Evolutionary conservation across 768 basidiomycete genomes (phyloP).

Genomic region (Dentipellis sp.): DNA sequence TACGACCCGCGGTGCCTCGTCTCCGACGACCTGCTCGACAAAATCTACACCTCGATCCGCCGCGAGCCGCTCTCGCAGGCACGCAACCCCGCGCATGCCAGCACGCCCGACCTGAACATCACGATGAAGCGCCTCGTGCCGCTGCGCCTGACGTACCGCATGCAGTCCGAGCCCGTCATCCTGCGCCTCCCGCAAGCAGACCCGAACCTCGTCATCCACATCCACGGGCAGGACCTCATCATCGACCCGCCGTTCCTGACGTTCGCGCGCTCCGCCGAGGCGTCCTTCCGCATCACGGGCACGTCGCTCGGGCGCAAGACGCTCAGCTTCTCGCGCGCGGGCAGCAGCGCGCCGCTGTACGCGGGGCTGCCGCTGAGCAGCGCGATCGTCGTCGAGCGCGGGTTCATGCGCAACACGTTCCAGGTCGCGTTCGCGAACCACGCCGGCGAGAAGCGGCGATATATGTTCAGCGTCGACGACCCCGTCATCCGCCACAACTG

Average conservation of each 20-base stretch:
- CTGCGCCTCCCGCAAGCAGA: constrained; percentile 83
- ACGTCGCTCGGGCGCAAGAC: constrained; percentile 73
- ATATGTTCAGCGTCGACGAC: constrained; percentile 92
- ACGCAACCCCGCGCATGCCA: constrained; percentile 32
- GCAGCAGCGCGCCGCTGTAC: constrained; percentile 78
- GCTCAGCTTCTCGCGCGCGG: constrained; percentile 76
- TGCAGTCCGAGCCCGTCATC: constrained; percentile 82
- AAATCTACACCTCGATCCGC: constrained; percentile 71
- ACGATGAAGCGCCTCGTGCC: constrained; percentile 70
- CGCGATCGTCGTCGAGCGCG: constrained; percentile 73
- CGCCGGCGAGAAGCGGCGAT: constrained; percentile 61
- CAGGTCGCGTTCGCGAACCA: constrained; percentile 79
- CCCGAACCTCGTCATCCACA: constrained; percentile 69
- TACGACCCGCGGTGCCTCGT: constrained; percentile 66
- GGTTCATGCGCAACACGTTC: constrained; percentile 97
- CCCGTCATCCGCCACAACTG: constrained; percentile 67
- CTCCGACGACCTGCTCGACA: constrained; percentile 64
- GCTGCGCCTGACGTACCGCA: constrained; percentile 72
- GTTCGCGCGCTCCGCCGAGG: constrained; percentile 71
- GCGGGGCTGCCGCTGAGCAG: constrained; percentile 73
- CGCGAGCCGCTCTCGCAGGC: constrained; percentile 68
- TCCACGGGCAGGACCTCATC: constrained; percentile 78
- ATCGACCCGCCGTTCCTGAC: constrained; percentile 83
- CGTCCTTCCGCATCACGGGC: constrained; percentile 88
- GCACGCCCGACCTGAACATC: constrained; percentile 43